Conservation (phyloP, 805 yeast genomes). For the Saccharomycopsis schoenii region DNA sequence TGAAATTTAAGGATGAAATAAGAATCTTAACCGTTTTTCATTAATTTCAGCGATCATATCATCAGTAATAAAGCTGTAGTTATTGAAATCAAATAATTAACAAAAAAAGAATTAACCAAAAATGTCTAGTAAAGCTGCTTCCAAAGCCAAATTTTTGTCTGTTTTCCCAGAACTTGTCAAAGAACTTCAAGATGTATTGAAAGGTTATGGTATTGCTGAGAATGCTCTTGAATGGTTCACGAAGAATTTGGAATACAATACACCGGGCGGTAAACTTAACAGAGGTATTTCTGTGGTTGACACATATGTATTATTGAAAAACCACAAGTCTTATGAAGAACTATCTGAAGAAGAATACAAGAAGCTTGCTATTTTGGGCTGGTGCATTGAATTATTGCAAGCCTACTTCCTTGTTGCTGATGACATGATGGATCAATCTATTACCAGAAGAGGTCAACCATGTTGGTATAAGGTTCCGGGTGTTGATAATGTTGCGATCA, state of each 20-base stretch:
- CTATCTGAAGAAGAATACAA: conserved; percentile 62
- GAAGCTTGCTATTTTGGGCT: conserved; percentile 82
- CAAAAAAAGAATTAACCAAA: background rate
- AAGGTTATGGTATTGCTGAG: conserved; percentile 66
- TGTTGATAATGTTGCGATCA: conserved; percentile 90
- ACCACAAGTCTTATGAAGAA: conserved; percentile 46
- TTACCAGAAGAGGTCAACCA: conserved; percentile 97
- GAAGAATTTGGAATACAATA: conserved; percentile 66
- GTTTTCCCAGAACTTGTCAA: conserved; percentile 71
- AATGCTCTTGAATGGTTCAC: conserved; percentile 85
- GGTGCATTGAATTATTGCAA: conserved; percentile 91
- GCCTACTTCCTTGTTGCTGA: conserved; percentile 96
- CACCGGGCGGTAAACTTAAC: conserved; percentile 94
- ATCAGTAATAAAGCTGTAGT: too few species aligned
- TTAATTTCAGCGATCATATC: background rate
- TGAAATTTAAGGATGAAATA: background rate
- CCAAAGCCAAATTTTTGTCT: conserved; percentile 47
- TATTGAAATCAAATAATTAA: too few species aligned
- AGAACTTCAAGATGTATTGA: conserved; percentile 57
- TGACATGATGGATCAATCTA: conserved; percentile 95
- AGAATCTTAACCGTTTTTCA: background rate
- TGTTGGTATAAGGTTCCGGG: conserved; percentile 85
- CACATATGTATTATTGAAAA: conserved; percentile 74
- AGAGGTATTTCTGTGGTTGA: conserved; percentile 94
- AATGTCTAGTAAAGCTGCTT: conserved; percentile 19